phyloP scores from a whole-genome alignment of 768 basidiomycete species.

The Austroboletus eburneus region DNA sequence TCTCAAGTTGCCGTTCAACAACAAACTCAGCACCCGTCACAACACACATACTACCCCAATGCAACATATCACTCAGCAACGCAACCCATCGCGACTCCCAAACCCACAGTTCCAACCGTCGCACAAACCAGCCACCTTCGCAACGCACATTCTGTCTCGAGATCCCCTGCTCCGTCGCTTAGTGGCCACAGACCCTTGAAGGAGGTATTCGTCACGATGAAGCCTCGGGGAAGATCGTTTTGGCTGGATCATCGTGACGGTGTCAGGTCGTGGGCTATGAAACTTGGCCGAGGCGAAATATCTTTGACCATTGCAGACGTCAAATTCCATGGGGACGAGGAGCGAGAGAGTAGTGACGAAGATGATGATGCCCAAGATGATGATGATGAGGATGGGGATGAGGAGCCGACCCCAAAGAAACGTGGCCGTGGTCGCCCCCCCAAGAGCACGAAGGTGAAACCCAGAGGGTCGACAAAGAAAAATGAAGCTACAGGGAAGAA shows the following conservation, averaged over 20 bases:
- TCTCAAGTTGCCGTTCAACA: conserved; percentile 34
- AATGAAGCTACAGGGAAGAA: conserved; percentile 40
- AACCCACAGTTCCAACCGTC: conserved; percentile 7
- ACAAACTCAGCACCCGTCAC: conserved; percentile 33
- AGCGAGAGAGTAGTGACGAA: conserved; percentile 54
- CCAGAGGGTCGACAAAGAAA: conserved; percentile 31
- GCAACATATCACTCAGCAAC: conserved; percentile 41
- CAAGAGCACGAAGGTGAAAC: conserved; percentile 33
- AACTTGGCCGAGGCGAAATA: conserved; percentile 54
- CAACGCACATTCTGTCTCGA: conserved; percentile 29
- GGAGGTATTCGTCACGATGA: conserved; percentile 48
- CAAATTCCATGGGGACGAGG: conserved; percentile 51
- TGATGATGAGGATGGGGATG: conserved; percentile 43
- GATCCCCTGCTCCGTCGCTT: conserved; percentile 29
- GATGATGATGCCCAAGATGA: conserved; percentile 46
- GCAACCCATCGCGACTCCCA: conserved; percentile 23
- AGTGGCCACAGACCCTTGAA: conserved; percentile 44
- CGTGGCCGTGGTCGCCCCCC: conserved; percentile 36
- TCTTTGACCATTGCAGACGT: conserved; percentile 52
- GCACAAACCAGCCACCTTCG: conserved; percentile 15
- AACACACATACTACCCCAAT: conserved; percentile 51
- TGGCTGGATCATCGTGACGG: conserved; percentile 63
- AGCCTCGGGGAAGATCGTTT: conserved; percentile 56
- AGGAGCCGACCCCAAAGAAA: conserved; percentile 37
- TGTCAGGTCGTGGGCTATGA: conserved; percentile 69